Base-by-base conservation (phyloP, 352 stramenopile genomes). In the Phytophthora constricta region DNA sequence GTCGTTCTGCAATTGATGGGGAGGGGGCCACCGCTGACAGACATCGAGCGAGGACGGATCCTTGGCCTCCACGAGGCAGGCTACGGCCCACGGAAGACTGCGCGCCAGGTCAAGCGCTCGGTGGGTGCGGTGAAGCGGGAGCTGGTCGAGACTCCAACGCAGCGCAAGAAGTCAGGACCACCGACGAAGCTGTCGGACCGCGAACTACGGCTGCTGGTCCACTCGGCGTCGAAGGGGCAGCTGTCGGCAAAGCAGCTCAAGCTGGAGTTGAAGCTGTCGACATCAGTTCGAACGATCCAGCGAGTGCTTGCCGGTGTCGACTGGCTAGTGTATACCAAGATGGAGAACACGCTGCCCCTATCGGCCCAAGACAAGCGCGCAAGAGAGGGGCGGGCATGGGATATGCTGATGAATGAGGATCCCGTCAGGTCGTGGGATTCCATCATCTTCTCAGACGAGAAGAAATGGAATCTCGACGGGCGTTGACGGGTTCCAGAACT, bases 381-480 rank as follows among this genome's bases (percentile, higher is more conserved):
- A 0, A 39, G 62, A 4, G 20, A 53, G 22, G 41, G 4, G 1
- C 72, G 62, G 57, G 51, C 54, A 1, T 14, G 41, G 8, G 43
- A 23, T 0, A 68, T 69, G 49, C 14, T 77, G 31, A 1, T 61
- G 33, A 8, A 17, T 0, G 22, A 43, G 25, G 33, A 58, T 1
- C n/a, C 58, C 19, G 42, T n/a, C 1, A 1, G 5, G 1, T 8
- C 33, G 23, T 83, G 75, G 71, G 25, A 68, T 16, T 11, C 33
- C 39, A 62, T 73, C 16, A 70, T 83, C 53, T 83, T 80, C 41
- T 79, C 72, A 0, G 69, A 87, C 16, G 69, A 82, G 26, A 80
- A 80, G 55, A 80, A 76, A 28, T 82, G 64, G 31, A 82, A 77
- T 41, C 45, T 79, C 4, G 75, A 84, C 20, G 75, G 73, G 0